A percentile compares a stretch with the other conserved stretches of the same genome.
Conservation (phyloP, 306 rosid genomes). For the Boehmeria nivea region DNA sequence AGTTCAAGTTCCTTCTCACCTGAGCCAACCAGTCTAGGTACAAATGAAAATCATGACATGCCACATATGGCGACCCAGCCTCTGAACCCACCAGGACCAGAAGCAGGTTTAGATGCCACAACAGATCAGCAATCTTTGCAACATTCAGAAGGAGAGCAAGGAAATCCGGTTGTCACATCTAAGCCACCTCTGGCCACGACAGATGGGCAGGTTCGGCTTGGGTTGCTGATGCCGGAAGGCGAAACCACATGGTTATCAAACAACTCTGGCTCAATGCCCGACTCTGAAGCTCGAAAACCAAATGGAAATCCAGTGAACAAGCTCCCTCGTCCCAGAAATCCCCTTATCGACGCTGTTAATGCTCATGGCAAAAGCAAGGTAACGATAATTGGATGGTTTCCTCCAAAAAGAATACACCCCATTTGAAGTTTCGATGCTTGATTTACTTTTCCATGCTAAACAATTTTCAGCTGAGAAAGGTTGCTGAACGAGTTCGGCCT, state of each 20-base stretch:
- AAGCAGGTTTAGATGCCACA: constrained; percentile 31
- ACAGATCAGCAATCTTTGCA: constrained; percentile 23
- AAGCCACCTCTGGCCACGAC: constrained; percentile 26
- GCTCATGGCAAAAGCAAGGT: constrained; percentile 97
- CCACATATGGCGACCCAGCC: constrained; percentile 30
- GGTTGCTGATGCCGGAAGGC: constrained; percentile 31
- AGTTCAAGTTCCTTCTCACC: constrained; percentile 33
- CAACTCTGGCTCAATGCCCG: constrained; percentile 23
- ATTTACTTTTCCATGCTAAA: constrained; percentile 15
- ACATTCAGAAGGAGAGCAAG: constrained; percentile 34
- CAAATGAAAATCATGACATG: constrained; percentile 20
- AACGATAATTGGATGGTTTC: constrained; percentile 23
- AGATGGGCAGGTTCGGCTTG: constrained; percentile 37
- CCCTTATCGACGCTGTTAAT: constrained; percentile 63
- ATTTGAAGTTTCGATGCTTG: constrained; percentile 10
- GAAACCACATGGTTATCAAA: constrained; percentile 33
- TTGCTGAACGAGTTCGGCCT: constrained; percentile 62
- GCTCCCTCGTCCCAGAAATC: constrained; percentile 64
- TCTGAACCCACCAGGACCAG: constrained; percentile 29
- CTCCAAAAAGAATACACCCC: constrained; percentile 10
- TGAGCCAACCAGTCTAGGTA: constrained; percentile 19
- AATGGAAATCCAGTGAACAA: constrained; percentile 50
- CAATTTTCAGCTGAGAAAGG: constrained; percentile 81
- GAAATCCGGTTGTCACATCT: constrained; percentile 26
- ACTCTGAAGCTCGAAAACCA: constrained; percentile 35